Percentiles rank a stretch among this genome's conserved stretches.
Evolutionary conservation across 768 basidiomycete species (phyloP).

Genomic region (Kwoniella sp.): DNA sequence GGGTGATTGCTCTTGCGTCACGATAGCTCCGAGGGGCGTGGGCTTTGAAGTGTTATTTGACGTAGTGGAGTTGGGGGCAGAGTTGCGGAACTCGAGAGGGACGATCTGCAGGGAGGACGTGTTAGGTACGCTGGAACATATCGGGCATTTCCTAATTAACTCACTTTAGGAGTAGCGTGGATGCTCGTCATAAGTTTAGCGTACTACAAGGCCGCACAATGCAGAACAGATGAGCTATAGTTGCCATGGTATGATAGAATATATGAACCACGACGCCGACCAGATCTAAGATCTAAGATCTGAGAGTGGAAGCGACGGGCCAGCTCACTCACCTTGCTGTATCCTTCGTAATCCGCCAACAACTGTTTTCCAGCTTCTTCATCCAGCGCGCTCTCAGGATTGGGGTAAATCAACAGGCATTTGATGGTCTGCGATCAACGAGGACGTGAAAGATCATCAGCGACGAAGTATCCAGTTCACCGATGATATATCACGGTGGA

Average conservation of each 20-base stretch:
- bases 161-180: constrained; percentile 78
- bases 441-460: neutral
- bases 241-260: too few species aligned
- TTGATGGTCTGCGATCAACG: constrained; percentile 67
- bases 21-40: constrained; percentile 31
- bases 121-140: constrained; percentile 8
- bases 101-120: constrained; percentile 25
- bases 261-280: too few species aligned
- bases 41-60: constrained; percentile 23
- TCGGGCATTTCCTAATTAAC: constrained; percentile 28
- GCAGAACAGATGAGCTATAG: too few species aligned
- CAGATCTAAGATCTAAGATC: neutral
- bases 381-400: constrained; percentile 92
- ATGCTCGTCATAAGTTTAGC: constrained; percentile 87
- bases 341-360: constrained; percentile 81
- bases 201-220: too few species aligned
- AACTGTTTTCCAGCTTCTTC: constrained; percentile 93
- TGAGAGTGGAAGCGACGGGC: neutral
- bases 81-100: constrained; percentile 22
- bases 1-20: constrained; percentile 38
- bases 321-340: constrained; percentile 60
- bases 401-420: constrained; percentile 93
- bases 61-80: neutral
- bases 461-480: too few species aligned
- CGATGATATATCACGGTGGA: too few species aligned